Base-by-base conservation (phyloP, 2,329 filamentous ascomycete genomes). In the Fusarium odoratissimum region DNA sequence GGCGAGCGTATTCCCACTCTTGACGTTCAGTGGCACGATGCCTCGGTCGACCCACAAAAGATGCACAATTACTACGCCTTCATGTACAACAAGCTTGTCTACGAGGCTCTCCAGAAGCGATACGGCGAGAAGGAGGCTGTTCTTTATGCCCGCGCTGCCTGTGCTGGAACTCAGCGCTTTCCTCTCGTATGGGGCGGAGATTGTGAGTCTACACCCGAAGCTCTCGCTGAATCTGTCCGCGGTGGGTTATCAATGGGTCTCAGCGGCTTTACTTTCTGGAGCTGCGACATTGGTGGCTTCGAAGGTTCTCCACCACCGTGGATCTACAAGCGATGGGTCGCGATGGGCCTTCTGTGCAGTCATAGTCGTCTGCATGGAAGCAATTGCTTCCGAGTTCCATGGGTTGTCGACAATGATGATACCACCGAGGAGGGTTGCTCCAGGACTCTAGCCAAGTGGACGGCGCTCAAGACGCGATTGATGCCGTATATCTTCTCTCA, bases 51-150 rank as follows among this genome's bases (percentile, higher is more conserved):
- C 74, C 87, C 91, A 3, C 84, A 83, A 56, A 88, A 88, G 75
- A 94, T 94, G 91, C 92, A 93, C 82, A 94, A 94, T 81, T 93
- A 89, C 83, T 94, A 93, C 79, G 86, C 92, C n/a, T 91, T 92
- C 77, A 81, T 91, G 6, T 94, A 92, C 83, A 94, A 93, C 85
- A 88, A 90, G 73, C 80, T 89, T 62, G 91, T 93, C 12, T 93
- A 92, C 78, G 88, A 92, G 75, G 86, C 90, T 2, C 84, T 93
- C 17, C 87, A 90, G 77, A 82, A 83, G 63, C 83, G 86, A n/a
- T 84, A 83, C 73, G 86, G 82, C 71, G 82, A 74, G 76, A 85
- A 79, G 75, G 87, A 90, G 69, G 88, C 92, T 44, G 86, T 93
- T 3, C 81, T 88, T 17, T 94, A 93, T 77, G 91, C 92, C 3